Evolutionary conservation across 73 alveolate species (phyloP).

Genomic region (Paramecium tetraurelia): DNA sequence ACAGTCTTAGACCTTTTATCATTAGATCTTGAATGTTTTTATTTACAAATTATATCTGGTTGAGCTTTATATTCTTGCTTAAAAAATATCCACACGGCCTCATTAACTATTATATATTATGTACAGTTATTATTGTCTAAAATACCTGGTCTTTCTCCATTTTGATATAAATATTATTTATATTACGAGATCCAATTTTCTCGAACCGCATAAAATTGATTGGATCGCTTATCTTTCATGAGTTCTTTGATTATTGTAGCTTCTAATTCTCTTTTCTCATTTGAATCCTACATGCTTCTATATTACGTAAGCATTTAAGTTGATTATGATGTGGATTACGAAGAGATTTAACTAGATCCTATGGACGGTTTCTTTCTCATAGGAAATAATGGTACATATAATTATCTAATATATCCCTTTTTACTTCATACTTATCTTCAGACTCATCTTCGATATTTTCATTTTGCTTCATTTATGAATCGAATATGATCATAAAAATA

Average conservation of each 20-base stretch:
- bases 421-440: constrained; percentile 25
- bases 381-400: constrained; percentile 16
- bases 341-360: neutral
- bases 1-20: constrained; percentile 21
- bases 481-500: neutral
- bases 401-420: neutral
- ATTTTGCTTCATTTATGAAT: neutral
- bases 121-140: neutral
- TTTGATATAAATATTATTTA: constrained; percentile 6
- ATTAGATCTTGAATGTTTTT: neutral
- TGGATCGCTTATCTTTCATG: neutral
- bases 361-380: constrained; percentile 1
- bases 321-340: neutral
- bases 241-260: neutral
- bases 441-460: constrained; percentile 30
- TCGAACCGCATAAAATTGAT: neutral
- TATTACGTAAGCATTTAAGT: neutral
- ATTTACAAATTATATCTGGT: neutral
- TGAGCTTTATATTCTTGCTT: constrained; percentile 32
- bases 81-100: constrained; percentile 11
- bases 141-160: constrained; percentile 36
- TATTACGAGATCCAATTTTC: neutral
- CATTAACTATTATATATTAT: neutral
- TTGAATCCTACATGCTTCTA: neutral
- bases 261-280: constrained; percentile 3